Conservation (phyloP, 345 rosid genomes). For the Garcia nutans region DNA sequence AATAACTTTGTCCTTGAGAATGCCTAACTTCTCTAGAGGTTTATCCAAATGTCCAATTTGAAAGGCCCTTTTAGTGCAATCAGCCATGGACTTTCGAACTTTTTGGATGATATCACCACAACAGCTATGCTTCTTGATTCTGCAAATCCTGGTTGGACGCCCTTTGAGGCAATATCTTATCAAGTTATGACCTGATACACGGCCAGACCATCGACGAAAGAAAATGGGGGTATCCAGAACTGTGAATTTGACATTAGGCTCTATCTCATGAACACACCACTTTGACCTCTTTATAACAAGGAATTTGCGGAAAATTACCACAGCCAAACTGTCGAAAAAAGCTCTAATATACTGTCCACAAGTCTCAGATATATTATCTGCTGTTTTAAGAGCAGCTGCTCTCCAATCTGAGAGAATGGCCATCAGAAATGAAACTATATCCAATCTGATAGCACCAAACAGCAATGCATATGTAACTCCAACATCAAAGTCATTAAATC, state of each 20-base stretch:
- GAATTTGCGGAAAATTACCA: constrained; percentile 4
- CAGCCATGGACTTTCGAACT: not conserved
- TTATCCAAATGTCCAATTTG: not conserved
- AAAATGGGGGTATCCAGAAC: constrained; percentile 34
- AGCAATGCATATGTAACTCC: constrained; percentile 51
- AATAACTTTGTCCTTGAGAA: not conserved
- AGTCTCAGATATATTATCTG: constrained; percentile 19
- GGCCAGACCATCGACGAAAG: constrained; percentile 56
- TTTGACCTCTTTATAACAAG: constrained; percentile 20
- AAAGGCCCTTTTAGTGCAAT: not conserved
- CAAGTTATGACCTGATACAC: constrained; percentile 46
- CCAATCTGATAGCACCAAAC: constrained; percentile 49
- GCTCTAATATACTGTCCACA: not conserved
- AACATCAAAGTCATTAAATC: constrained; percentile 37
- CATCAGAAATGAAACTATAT: constrained; percentile 43
- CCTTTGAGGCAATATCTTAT: constrained; percentile 43
- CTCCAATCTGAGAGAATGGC: constrained; percentile 62
- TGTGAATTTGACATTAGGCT: not conserved
- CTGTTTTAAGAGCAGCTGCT: constrained; percentile 23
- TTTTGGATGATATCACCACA: not conserved
- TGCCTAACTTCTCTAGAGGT: not conserved
- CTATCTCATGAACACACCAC: not conserved
- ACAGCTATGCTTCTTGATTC: constrained; percentile 17
- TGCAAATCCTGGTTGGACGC: constrained; percentile 27
- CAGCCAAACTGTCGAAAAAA: not conserved